Evolutionary conservation across 805 yeast genomes (phyloP), one percentile per base, ranked within the genome.

Genomic region (Wickerhamiella australiensis): DNA sequence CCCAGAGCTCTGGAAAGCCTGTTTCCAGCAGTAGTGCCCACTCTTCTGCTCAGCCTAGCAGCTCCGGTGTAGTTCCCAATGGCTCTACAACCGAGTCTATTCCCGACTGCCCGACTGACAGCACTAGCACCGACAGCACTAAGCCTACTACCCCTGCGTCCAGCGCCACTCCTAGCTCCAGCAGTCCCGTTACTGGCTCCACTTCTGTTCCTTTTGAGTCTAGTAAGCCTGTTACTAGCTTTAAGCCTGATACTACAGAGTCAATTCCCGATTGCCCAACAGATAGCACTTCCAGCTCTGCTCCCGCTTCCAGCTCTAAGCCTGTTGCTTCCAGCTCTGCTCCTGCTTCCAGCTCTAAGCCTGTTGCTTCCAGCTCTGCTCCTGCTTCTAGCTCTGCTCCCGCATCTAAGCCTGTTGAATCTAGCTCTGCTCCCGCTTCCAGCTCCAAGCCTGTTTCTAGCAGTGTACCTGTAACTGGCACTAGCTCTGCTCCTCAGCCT

Each of bases 381-480:
- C 22, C 40, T 36, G 20, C 40, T 20, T 8, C 41, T 20, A 20
- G 41, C 23, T 36, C 40, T 21, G 11, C 22, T n/a, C n/a, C n/a
- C 21, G 17, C 12, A 5, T 8, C 26, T 15, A 38, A 38, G 42
- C 25, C 43, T 40, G 31, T 25, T 25, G 13, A 22, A n/a, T n/a
- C 45, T 11, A 42, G 45, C 35, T 41, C 44, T 41, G 31, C 44
- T n/a, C 12, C 44, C 15, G 33, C 44, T 15, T 13, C 31, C 31
- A 26, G 35, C 45, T 42, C 45, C 35, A 42, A 15, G 12, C 35
- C 35, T 26, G 22, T n/a, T 36, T 5, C 40, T n/a, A 36, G 13
- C 13, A 36, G 35, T n/a, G 23, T 35, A 26, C 31, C 35, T 17
- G 31, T 35, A 26, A 27, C 40, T 17, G 22, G 22, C 22, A 15